Evolutionary conservation across 1,139 yeast species (phyloP).

Genomic region (Saccharomyces hybrid): DNA sequence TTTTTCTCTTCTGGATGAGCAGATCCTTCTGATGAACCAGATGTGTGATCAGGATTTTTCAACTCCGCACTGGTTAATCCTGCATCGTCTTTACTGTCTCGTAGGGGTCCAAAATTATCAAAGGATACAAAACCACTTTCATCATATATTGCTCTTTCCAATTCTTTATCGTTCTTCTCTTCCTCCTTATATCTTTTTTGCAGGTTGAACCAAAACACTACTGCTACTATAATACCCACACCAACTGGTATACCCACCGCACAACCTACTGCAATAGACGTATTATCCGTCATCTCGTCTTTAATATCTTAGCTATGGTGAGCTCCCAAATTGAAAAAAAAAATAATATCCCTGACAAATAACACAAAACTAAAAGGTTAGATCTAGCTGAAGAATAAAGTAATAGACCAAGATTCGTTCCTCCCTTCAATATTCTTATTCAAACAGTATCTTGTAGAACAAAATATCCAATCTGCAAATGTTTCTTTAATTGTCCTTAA

Average conservation of each 20-base stretch:
- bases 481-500: neutral
- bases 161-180: conserved; percentile 28
- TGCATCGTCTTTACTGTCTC: conserved; percentile 6
- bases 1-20: conserved; percentile 9
- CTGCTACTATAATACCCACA: conserved; percentile 32
- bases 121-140: conserved; percentile 32
- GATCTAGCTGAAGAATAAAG: neutral
- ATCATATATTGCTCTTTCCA: conserved; percentile 28
- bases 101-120: conserved; percentile 27
- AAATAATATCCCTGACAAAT: neutral
- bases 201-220: conserved; percentile 34
- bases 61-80: conserved; percentile 6
- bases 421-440: neutral
- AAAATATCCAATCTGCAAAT: neutral
- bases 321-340: neutral
- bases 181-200: conserved; percentile 35
- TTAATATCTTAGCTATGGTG: neutral
- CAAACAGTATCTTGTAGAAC: neutral
- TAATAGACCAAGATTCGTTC: neutral
- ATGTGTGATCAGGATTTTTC: conserved; percentile 1
- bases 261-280: conserved; percentile 41
- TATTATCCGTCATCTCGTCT: conserved; percentile 19
- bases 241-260: conserved; percentile 44
- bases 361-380: neutral
- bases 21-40: neutral